Evolutionary conservation across 352 stramenopile species (phyloP).

Genomic region (Globisporangium emineosum): DNA sequence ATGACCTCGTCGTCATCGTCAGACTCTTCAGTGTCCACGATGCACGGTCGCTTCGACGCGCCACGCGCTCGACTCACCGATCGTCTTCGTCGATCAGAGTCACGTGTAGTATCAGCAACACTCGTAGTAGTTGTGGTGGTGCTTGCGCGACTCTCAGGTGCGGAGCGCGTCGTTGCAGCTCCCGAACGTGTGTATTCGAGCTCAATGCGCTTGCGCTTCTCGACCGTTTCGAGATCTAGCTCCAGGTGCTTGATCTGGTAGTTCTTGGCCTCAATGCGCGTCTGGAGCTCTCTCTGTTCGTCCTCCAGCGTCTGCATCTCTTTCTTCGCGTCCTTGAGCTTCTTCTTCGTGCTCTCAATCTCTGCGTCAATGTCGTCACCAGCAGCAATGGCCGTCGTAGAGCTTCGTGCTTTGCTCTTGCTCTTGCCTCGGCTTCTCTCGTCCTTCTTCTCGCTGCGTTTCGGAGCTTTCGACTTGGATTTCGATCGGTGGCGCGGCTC

Average conservation of each 20-base stretch:
- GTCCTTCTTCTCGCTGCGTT: slow-evolving; percentile 21
- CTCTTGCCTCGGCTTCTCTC: slow-evolving; percentile 20
- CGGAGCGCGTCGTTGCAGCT: not conserved
- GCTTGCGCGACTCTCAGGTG: not conserved
- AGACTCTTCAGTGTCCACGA: slow-evolving; percentile 64
- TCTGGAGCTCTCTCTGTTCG: slow-evolving; percentile 31
- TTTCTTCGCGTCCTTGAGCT: slow-evolving; percentile 40
- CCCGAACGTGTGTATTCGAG: slow-evolving; percentile 21
- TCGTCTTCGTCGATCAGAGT: slow-evolving; percentile 19
- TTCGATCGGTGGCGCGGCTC: slow-evolving; percentile 4
- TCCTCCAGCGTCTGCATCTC: slow-evolving; percentile 40
- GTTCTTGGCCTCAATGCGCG: slow-evolving; percentile 45
- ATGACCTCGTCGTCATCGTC: slow-evolving; percentile 42
- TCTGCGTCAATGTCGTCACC: slow-evolving; percentile 44
- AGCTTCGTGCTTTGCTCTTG: slow-evolving; percentile 12
- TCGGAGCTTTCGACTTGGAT: slow-evolving; percentile 7
- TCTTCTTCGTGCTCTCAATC: slow-evolving; percentile 39
- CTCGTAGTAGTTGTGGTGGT: not conserved
- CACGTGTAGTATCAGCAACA: not conserved
- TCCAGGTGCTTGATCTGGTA: slow-evolving; percentile 69
- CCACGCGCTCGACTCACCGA: slow-evolving; percentile 31
- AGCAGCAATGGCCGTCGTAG: not conserved
- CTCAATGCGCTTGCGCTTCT: slow-evolving; percentile 51
- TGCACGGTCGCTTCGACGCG: slow-evolving; percentile 47
- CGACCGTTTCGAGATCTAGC: slow-evolving; percentile 54